Percentiles rank a stretch among this genome's conserved stretches.
phyloP scores from a whole-genome alignment of 306 rosid species.

The Bauhinia variegata region DNA sequence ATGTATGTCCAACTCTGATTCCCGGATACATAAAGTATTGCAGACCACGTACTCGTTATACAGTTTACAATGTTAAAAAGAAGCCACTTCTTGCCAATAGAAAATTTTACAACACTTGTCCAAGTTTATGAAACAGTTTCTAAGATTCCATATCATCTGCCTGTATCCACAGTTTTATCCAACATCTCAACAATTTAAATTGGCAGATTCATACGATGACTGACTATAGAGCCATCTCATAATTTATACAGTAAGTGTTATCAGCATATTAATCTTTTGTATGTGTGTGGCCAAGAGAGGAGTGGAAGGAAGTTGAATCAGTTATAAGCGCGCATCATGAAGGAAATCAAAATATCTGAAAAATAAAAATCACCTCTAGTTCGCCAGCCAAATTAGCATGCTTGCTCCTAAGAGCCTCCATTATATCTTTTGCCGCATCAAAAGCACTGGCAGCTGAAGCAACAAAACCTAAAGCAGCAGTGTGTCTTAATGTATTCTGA shows the following conservation, averaged over 20 bases:
- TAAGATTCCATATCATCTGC: constrained; percentile 20
- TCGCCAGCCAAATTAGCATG: constrained; percentile 96
- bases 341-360: constrained; percentile 29
- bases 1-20: too few relatives aligned
- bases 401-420: constrained; percentile 99
- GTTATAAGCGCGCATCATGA: constrained; percentile 5
- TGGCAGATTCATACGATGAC: constrained; percentile 23
- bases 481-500: constrained; percentile 84
- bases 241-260: constrained; percentile 3
- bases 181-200: constrained; percentile 3
- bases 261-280: not conserved
- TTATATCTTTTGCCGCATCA: constrained; percentile 99
- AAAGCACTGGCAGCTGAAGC: constrained; percentile 98
- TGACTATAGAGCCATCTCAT: constrained; percentile 6
- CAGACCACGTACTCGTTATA: constrained; percentile 11
- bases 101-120: not conserved
- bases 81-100: constrained; percentile 28
- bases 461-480: constrained; percentile 84
- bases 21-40: constrained; percentile 16
- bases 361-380: constrained; percentile 75
- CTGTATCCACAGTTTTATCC: not conserved
- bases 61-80: not conserved
- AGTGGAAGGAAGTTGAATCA: constrained; percentile 7
- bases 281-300: not conserved
- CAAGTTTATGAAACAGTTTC: constrained; percentile 4